These are phyloP conservation scores for Lentinula detonsa DNA, from an alignment of 768 basidiomycete species.

Conservation along the genomic window DNA sequence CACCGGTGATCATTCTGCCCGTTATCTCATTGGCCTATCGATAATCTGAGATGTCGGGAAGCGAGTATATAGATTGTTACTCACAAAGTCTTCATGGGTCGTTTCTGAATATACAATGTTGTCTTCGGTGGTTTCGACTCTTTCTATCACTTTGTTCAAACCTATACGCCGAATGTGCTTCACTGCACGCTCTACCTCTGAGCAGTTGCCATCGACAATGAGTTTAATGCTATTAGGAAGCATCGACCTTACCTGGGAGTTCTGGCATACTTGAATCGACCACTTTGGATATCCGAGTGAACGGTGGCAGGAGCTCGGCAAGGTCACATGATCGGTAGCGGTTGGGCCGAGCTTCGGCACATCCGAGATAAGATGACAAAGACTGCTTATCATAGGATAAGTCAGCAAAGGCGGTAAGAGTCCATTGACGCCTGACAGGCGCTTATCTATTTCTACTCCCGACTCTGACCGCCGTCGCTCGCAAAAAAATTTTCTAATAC, in stretches of 20 bases:
- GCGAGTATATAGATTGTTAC: slow-evolving; percentile 17
- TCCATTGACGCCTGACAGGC: no score
- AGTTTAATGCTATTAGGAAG: neutral
- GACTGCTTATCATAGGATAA: no score
- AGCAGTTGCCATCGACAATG: neutral
- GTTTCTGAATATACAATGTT: slow-evolving; percentile 54
- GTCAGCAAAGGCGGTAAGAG: no score
- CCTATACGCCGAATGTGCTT: slow-evolving; percentile 48
- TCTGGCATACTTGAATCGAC: slow-evolving; percentile 37
- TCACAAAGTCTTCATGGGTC: slow-evolving; percentile 58
- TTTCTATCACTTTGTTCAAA: slow-evolving; percentile 43
- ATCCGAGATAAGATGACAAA: no score
- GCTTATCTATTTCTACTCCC: no score
- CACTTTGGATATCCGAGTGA: no score
- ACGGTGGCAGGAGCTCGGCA: no score
- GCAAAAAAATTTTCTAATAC: no score
- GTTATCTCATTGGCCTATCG: slow-evolving; percentile 47
- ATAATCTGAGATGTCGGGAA: neutral
- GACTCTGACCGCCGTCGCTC: no score
- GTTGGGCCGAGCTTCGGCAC: no score
- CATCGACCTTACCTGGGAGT: slow-evolving; percentile 36
- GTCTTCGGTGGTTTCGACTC: slow-evolving; percentile 56
- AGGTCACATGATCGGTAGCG: no score
- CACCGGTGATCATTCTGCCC: slow-evolving; percentile 40
- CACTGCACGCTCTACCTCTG: slow-evolving; percentile 70